These are phyloP conservation scores for Hylodesmum podocarpum DNA, from an alignment of 306 rosid genomes.

Conservation along the genomic window DNA sequence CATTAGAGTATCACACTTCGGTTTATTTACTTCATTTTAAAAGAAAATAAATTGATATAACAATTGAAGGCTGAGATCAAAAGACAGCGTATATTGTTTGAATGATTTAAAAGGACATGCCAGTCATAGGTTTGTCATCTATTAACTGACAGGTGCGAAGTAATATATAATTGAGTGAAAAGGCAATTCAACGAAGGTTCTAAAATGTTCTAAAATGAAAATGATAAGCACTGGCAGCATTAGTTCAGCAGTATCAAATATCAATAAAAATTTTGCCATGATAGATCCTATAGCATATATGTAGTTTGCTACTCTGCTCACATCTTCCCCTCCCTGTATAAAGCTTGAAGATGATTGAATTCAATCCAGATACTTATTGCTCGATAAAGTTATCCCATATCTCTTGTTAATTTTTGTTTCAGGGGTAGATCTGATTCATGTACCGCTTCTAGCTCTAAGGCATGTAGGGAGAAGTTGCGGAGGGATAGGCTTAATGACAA, in stretches of 20 bases:
- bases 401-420: slow-evolving; percentile 30
- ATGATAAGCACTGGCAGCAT: not conserved
- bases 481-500: slow-evolving; percentile 97
- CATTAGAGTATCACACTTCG: not conserved
- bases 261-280: not conserved
- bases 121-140: not conserved
- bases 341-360: not conserved
- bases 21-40: not conserved
- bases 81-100: not conserved
- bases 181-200: slow-evolving; percentile 6
- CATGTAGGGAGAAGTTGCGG: slow-evolving; percentile 91
- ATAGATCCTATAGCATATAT: not conserved
- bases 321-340: not conserved
- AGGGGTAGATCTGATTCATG: slow-evolving; percentile 77
- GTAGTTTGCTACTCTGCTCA: not conserved
- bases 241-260: not conserved
- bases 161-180: slow-evolving; percentile 14
- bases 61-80: not conserved
- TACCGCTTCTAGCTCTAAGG: slow-evolving; percentile 78
- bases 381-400: not conserved
- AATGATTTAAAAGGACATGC: not conserved
- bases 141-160: not conserved
- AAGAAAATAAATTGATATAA: not conserved
- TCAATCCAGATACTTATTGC: not conserved
- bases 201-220: not conserved